Evolutionary conservation across 2,329 filamentous ascomycete species (phyloP).

Genomic region (Albifimbria verrucaria): DNA sequence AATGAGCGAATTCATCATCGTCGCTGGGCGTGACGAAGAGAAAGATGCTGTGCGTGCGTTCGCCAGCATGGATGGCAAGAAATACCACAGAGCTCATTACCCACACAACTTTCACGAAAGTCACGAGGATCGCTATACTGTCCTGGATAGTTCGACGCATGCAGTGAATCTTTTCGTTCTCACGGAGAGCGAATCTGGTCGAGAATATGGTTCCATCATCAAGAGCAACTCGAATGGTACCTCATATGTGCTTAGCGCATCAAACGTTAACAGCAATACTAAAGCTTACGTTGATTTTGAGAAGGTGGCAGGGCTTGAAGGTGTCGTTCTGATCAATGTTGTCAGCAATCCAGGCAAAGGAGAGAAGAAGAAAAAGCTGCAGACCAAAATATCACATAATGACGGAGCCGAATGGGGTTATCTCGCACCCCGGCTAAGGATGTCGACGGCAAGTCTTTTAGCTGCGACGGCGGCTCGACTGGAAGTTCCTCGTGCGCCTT

Average conservation of each 20-base stretch:
- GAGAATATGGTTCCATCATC: slow-evolving; percentile 80
- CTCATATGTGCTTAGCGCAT: slow-evolving; percentile 81
- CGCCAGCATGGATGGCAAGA: slow-evolving; percentile 78
- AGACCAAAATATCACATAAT: slow-evolving; percentile 93
- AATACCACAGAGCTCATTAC: slow-evolving; percentile 81
- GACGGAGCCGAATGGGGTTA: slow-evolving; percentile 86
- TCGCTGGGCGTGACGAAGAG: slow-evolving; percentile 71
- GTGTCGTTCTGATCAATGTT: slow-evolving; percentile 81
- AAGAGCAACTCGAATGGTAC: slow-evolving; percentile 99
- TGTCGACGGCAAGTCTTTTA: slow-evolving; percentile 66
- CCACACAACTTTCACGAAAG: slow-evolving; percentile 78
- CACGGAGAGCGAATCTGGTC: slow-evolving; percentile 61
- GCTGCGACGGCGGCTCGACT: slow-evolving; percentile 59
- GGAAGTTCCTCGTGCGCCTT: slow-evolving; percentile 72
- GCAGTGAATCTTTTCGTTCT: slow-evolving; percentile 92
- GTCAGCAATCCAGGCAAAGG: slow-evolving; percentile 70
- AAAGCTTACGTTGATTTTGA: slow-evolving; percentile 89
- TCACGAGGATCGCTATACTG: slow-evolving; percentile 82
- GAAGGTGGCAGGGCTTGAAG: slow-evolving; percentile 89
- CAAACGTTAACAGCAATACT: slow-evolving; percentile 76
- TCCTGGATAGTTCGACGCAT: slow-evolving; percentile 91
- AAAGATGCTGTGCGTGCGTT: slow-evolving; percentile 70
- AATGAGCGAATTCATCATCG: slow-evolving; percentile 95
- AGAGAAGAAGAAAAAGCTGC: slow-evolving; percentile 81
- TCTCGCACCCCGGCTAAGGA: slow-evolving; percentile 69